These are phyloP conservation scores for Geotrichum klebahnii DNA, from an alignment of 1,139 yeast species.

Conservation along the genomic window DNA sequence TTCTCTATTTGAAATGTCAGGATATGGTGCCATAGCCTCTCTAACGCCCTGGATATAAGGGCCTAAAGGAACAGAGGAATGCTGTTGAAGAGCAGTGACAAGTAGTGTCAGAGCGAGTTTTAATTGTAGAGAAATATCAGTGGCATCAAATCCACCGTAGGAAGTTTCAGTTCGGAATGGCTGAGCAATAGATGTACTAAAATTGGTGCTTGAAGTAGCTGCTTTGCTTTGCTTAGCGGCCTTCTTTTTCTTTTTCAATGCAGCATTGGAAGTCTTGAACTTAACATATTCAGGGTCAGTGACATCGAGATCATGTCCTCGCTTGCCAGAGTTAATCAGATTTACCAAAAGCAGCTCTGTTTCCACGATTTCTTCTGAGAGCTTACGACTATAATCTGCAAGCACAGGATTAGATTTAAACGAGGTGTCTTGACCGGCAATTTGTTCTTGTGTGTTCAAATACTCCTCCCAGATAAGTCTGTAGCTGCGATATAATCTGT, in stretches of 20 bases:
- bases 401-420: constrained; percentile 18
- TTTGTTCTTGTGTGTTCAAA: constrained; percentile 17
- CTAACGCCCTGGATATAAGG: constrained; percentile 30
- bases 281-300: constrained; percentile 16
- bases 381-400: constrained; percentile 16
- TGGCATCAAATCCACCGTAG: constrained; percentile 17
- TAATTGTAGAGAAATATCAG: constrained; percentile 25
- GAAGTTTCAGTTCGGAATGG: constrained; percentile 1
- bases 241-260: constrained; percentile 1
- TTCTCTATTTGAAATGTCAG: constrained; percentile 15
- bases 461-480: constrained; percentile 23
- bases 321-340: constrained; percentile 19
- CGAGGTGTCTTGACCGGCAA: neutral
- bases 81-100: constrained; percentile 30
- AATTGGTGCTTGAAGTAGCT: neutral
- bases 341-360: constrained; percentile 21
- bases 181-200: neutral
- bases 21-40: constrained; percentile 25
- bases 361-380: constrained; percentile 21
- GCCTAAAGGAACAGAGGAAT: constrained; percentile 25
- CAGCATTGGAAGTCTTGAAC: constrained; percentile 6
- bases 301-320: constrained; percentile 14
- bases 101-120: constrained; percentile 31
- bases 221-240: neutral
- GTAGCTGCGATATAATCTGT: constrained; percentile 22